Conservation (phyloP, 768 basidiomycete species). For the Phylloporus arenicola region DNA sequence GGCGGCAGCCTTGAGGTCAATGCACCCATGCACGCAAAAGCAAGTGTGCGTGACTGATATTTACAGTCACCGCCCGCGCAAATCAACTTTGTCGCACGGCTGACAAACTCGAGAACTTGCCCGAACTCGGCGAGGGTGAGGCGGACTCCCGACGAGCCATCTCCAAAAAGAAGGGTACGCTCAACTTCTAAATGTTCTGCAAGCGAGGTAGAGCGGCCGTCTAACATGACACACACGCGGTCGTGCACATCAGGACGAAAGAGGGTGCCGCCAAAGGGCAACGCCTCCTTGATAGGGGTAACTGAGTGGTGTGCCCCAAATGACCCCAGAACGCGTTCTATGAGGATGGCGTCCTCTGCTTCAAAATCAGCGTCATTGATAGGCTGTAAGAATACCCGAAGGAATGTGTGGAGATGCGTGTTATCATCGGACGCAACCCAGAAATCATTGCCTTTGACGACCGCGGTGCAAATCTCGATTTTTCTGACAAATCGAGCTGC, state of each 20-base stretch:
- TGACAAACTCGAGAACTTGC: conserved; percentile 6
- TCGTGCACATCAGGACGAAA: conserved; percentile 13
- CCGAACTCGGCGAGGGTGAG: conserved; percentile 4
- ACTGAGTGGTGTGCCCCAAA: conserved; percentile 4
- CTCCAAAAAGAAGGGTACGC: conserved; percentile 8
- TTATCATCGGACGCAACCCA: not conserved
- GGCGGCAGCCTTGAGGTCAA: conserved; percentile 5
- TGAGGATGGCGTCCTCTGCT: conserved; percentile 1
- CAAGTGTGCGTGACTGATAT: conserved; percentile 15
- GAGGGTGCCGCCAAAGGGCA: not conserved
- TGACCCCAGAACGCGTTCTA: conserved; percentile 15
- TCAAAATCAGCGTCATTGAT: not conserved
- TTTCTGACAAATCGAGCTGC: conserved; percentile 5
- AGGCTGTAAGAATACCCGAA: conserved; percentile 3
- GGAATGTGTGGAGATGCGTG: conserved; percentile 5
- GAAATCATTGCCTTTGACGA: not conserved
- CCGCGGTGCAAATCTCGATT: conserved; percentile 10
- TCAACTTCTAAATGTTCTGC: conserved; percentile 9
- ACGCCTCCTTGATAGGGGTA: not conserved
- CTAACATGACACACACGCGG: not conserved
- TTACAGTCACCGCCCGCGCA: conserved; percentile 9
- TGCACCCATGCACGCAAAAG: conserved; percentile 9
- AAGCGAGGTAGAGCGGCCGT: not conserved
- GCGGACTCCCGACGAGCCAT: not conserved
- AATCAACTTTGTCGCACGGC: conserved; percentile 2